Evolutionary conservation across 768 basidiomycete genomes (phyloP).

Genomic region (Albatrellus ellisii): DNA sequence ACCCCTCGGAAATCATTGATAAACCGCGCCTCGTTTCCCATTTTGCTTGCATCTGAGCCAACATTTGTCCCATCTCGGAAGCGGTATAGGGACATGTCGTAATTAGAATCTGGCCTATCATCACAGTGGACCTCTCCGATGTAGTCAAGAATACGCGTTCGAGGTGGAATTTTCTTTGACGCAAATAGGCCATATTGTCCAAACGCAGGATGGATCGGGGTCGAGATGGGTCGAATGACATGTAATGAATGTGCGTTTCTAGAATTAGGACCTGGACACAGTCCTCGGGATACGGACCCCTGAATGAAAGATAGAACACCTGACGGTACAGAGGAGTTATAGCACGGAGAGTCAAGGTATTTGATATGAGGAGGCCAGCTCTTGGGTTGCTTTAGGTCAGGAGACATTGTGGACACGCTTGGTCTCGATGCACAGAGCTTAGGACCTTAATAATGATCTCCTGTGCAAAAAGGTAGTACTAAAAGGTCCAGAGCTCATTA

Average conservation of each 20-base stretch:
- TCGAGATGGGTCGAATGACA: conserved; percentile 43
- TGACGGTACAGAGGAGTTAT: conserved; percentile 44
- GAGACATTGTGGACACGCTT: too few relatives aligned
- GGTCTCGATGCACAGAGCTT: not conserved
- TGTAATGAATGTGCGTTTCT: conserved; percentile 22
- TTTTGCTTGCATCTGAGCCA: conserved; percentile 60
- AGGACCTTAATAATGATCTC: not conserved
- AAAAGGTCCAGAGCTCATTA: too few relatives aligned
- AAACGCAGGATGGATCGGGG: conserved; percentile 43
- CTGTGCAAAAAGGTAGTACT: not conserved
- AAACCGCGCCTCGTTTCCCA: conserved; percentile 84
- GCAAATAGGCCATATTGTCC: conserved; percentile 81
- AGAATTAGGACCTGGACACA: not conserved
- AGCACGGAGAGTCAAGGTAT: conserved; percentile 38
- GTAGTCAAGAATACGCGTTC: conserved; percentile 66
- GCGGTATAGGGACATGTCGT: conserved; percentile 75
- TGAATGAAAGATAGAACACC: conserved; percentile 20
- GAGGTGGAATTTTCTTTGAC: conserved; percentile 49
- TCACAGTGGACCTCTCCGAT: conserved; percentile 77
- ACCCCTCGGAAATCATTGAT: conserved; percentile 86
- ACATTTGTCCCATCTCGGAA: conserved; percentile 43
- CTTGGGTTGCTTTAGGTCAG: conserved; percentile 10
- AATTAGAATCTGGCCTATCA: conserved; percentile 61
- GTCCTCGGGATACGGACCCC: not conserved
- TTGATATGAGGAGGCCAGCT: conserved; percentile 42